These are phyloP conservation scores for Trypanosoma vivax DNA, from an alignment of 208 protist species.

Conservation along the genomic window DNA sequence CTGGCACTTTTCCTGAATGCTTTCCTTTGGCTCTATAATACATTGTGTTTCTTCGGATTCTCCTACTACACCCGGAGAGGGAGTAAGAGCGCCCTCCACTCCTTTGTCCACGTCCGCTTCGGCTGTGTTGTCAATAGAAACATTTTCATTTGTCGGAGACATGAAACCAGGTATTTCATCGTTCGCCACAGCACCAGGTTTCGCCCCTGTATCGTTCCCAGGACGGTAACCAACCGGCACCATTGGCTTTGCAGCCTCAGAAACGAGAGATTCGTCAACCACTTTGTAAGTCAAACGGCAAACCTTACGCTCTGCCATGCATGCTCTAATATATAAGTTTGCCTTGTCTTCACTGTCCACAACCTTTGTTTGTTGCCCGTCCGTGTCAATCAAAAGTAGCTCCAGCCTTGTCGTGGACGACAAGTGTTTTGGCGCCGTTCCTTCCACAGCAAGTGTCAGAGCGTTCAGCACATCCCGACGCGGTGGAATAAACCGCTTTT, in stretches of 20 bases:
- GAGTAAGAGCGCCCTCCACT: too few species aligned
- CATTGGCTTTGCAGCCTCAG: background rate
- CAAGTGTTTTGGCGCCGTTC: background rate
- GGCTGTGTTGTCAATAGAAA: too few species aligned
- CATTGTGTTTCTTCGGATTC: too few species aligned
- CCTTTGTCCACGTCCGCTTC: too few species aligned
- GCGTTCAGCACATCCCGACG: constrained; percentile 9
- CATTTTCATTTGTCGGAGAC: too few species aligned
- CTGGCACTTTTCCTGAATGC: too few species aligned
- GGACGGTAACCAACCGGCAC: background rate
- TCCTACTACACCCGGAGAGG: too few species aligned
- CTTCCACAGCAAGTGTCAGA: constrained; percentile 6
- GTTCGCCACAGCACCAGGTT: too few species aligned
- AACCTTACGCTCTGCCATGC: background rate
- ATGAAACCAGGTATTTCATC: too few species aligned
- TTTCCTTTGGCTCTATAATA: too few species aligned
- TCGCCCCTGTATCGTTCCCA: too few species aligned
- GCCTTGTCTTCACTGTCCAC: constrained; percentile 3
- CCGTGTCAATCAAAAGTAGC: background rate
- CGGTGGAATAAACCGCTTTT: constrained; percentile 20
- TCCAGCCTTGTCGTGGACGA: background rate
- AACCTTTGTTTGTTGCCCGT: background rate
- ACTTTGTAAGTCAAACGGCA: constrained; percentile 16
- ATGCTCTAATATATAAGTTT: background rate
- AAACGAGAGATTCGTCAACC: background rate